Evolutionary conservation across 495 filamentous ascomycete species (phyloP).

Genomic region (Cairneyella variabilis): DNA sequence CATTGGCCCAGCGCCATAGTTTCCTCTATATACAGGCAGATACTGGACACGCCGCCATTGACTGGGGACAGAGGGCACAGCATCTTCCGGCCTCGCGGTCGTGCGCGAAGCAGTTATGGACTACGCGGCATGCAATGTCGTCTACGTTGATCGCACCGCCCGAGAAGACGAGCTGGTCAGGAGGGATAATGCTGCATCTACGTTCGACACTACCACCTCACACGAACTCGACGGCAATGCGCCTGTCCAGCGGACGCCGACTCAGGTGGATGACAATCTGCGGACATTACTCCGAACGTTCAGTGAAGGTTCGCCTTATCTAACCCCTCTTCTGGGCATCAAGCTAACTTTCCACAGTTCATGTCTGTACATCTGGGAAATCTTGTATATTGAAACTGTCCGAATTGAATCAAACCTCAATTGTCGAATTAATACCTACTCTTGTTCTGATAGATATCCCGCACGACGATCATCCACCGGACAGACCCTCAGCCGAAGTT

Average conservation of each 20-base stretch:
- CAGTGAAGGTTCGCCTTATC: slow-evolving; percentile 41
- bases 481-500: slow-evolving; percentile 22
- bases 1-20: neutral
- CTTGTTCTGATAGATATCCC: slow-evolving; percentile 74
- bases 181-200: slow-evolving; percentile 24
- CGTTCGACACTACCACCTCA: slow-evolving; percentile 11
- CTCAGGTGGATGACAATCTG: slow-evolving; percentile 42
- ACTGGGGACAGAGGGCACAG: slow-evolving; percentile 6
- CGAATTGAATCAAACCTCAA: slow-evolving; percentile 60
- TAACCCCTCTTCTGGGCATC: neutral
- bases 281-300: slow-evolving; percentile 44
- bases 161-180: slow-evolving; percentile 57
- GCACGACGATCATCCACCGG: slow-evolving; percentile 43
- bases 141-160: slow-evolving; percentile 78
- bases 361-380: slow-evolving; percentile 65
- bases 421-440: slow-evolving; percentile 62
- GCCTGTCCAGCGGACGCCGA: neutral
- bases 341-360: slow-evolving; percentile 46
- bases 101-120: slow-evolving; percentile 50
- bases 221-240: slow-evolving; percentile 21
- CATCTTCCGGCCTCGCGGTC: slow-evolving; percentile 11
- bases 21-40: neutral
- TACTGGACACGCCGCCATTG: neutral
- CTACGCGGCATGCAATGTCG: slow-evolving; percentile 67
- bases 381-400: slow-evolving; percentile 68